phyloP scores from a whole-genome alignment of 257 asterid genomes.

The Mitragyna speciosa region DNA sequence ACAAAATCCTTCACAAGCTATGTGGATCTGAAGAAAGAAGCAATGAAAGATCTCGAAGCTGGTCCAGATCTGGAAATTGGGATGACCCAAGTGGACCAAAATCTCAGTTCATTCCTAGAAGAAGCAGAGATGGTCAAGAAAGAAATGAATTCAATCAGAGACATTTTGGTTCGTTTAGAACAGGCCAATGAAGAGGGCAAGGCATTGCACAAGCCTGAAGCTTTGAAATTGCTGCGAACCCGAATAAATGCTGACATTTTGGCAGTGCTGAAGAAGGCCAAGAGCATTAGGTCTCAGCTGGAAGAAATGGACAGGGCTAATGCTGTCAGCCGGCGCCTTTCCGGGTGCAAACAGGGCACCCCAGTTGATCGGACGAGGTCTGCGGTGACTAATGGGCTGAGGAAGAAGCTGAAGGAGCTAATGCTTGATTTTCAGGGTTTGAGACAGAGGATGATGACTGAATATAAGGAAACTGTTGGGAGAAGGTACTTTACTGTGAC shows the following conservation, averaged over 20 bases:
- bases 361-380: conserved; percentile 67
- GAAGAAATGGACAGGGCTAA: conserved; percentile 89
- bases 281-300: conserved; percentile 49
- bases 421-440: conserved; percentile 93
- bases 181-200: conserved; percentile 64
- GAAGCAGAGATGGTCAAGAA: conserved; percentile 73
- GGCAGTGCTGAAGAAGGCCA: conserved; percentile 66
- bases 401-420: conserved; percentile 89
- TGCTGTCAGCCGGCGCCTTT: conserved; percentile 54
- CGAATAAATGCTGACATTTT: conserved; percentile 52
- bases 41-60: conserved; percentile 63
- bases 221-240: conserved; percentile 50
- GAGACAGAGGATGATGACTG: conserved; percentile 89
- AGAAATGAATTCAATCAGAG: conserved; percentile 72
- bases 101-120: conserved; percentile 64
- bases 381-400: conserved; percentile 84
- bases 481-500: conserved; percentile 81
- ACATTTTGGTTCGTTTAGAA: conserved; percentile 51
- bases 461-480: conserved; percentile 84
- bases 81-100: conserved; percentile 46
- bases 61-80: conserved; percentile 71
- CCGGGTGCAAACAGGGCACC: conserved; percentile 76
- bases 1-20: conserved; percentile 93
- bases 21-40: conserved; percentile 82
- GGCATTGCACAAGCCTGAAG: conserved; percentile 75